phyloP scores from a whole-genome alignment of 352 stramenopile species.

The Pythium volutum region DNA sequence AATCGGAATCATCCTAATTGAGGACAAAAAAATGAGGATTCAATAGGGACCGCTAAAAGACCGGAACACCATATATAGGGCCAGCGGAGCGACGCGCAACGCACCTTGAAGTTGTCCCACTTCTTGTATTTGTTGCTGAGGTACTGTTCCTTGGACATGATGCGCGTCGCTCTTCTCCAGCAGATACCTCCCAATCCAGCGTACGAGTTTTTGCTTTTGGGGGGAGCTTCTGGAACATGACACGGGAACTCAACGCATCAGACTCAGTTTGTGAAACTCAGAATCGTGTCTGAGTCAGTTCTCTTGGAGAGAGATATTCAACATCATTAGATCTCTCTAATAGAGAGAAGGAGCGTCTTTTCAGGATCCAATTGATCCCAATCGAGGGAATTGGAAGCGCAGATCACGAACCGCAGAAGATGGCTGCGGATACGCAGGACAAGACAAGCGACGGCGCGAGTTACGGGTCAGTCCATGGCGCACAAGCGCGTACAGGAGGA shows the following conservation, averaged over 20 bases:
- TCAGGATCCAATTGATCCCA: conserved; percentile 2
- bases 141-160: conserved; percentile 60
- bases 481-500: background rate
- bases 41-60: background rate
- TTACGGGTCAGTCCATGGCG: too few relatives aligned
- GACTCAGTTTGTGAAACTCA: conserved; percentile 6
- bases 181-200: too few relatives aligned
- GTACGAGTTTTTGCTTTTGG: background rate
- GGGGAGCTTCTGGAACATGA: conserved; percentile 25
- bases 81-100: background rate
- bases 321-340: conserved; percentile 3
- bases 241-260: conserved; percentile 4
- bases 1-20: conserved; percentile 59
- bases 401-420: background rate
- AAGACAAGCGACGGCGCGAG: background rate
- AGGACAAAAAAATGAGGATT: background rate
- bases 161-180: background rate
- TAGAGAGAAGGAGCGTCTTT: conserved; percentile 13
- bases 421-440: conserved; percentile 11
- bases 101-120: conserved; percentile 83
- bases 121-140: conserved; percentile 89
- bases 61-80: background rate
- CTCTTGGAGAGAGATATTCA: conserved; percentile 6
- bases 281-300: background rate
- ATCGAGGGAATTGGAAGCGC: background rate